A percentile compares a stretch with the other conserved stretches of the same genome.
phyloP scores from a whole-genome alignment of 805 yeast species.

The Priceomyces carsonii region DNA sequence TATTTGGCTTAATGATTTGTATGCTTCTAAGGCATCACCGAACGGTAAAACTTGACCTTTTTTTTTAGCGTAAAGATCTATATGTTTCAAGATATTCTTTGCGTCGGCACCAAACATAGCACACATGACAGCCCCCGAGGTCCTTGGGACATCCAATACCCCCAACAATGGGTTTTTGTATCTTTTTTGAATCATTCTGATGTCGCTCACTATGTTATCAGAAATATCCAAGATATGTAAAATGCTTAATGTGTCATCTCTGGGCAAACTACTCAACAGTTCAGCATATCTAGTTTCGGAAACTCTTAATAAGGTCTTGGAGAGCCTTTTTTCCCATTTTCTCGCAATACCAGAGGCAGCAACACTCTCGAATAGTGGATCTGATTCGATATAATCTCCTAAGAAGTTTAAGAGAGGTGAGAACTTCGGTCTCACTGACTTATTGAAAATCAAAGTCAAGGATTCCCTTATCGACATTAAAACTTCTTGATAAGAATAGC shows the following conservation, averaged over 20 bases:
- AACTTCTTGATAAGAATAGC: constrained; percentile 45
- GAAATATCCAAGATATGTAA: constrained; percentile 59
- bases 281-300: constrained; percentile 42
- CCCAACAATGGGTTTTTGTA: constrained; percentile 66
- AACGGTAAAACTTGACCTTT: constrained; percentile 41
- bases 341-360: constrained; percentile 38
- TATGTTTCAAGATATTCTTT: constrained; percentile 49
- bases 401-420: constrained; percentile 52
- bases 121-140: constrained; percentile 49
- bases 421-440: constrained; percentile 54
- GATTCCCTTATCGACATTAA: constrained; percentile 46
- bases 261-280: constrained; percentile 52
- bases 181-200: constrained; percentile 54
- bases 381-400: constrained; percentile 51
- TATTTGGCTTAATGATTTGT: constrained; percentile 52
- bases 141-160: constrained; percentile 50
- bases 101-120: constrained; percentile 57
- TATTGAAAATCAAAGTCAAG: constrained; percentile 42
- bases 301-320: constrained; percentile 33
- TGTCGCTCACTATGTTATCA: constrained; percentile 50
- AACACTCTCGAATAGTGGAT: constrained; percentile 39
- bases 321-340: constrained; percentile 46
- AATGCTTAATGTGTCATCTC: constrained; percentile 52
- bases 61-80: constrained; percentile 40
- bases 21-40: constrained; percentile 59